These are phyloP conservation scores for Microbotryum scabiosae DNA, from an alignment of 1,284 basidiomycete species.

Conservation along the genomic window DNA sequence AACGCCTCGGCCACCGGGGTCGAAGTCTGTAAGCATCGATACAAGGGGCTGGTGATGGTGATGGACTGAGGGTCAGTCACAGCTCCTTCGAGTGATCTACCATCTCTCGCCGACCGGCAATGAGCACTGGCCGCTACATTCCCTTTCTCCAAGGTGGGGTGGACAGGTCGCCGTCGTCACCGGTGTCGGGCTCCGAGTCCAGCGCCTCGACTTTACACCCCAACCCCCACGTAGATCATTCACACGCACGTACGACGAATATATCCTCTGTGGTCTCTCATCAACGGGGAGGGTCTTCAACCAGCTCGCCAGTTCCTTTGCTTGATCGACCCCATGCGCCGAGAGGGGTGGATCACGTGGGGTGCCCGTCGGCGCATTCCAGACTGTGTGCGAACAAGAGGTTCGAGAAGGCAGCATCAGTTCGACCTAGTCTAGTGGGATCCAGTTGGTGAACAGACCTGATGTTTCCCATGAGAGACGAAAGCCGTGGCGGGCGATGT, in stretches of 20 bases:
- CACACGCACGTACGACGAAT: conserved; percentile 57
- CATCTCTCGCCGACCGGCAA: too few relatives aligned
- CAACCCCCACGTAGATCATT: conserved; percentile 4
- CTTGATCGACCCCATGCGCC: conserved; percentile 68
- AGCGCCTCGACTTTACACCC: too few relatives aligned
- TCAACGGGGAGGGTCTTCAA: conserved; percentile 57
- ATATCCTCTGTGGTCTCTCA: conserved; percentile 63
- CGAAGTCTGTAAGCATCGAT: conserved; percentile 74
- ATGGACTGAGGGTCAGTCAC: conserved; percentile 46
- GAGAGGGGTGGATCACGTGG: conserved; percentile 68
- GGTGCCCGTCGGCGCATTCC: conserved; percentile 60
- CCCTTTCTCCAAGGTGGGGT: too few relatives aligned
- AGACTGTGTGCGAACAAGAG: conserved; percentile 33
- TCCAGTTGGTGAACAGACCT: conserved; percentile 47
- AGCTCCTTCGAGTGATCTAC: too few relatives aligned
- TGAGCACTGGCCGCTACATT: too few relatives aligned
- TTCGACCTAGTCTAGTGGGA: not conserved
- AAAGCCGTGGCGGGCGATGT: conserved; percentile 71
- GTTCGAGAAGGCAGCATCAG: too few relatives aligned
- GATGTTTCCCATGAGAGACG: conserved; percentile 61
- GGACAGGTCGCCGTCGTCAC: too few relatives aligned
- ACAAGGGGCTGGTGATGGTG: conserved; percentile 42
- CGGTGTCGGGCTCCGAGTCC: too few relatives aligned
- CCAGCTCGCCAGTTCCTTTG: conserved; percentile 58
- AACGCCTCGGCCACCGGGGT: conserved; percentile 56